Base-by-base conservation (phyloP, 108 stramenopile genomes). In the Bacterosira constricta region DNA sequence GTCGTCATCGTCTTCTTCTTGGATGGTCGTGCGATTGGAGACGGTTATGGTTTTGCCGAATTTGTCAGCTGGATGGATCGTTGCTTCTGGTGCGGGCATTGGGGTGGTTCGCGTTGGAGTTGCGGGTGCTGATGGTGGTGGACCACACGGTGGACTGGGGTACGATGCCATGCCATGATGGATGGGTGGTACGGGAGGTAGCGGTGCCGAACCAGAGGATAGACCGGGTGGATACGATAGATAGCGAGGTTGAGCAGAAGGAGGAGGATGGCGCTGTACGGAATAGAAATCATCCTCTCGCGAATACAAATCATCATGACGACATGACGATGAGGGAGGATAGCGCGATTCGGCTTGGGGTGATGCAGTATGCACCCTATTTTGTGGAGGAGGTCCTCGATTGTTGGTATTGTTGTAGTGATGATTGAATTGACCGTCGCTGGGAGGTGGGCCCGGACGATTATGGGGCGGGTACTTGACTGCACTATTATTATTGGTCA, bases 41-140 rank as follows among this genome's bases (percentile, higher is more conserved):
- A 62, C 61, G 34, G 61, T 62, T 23, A 62, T 62, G 17, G 61
- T 62, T 39, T 45, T 62, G 6, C 61, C 61, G 39, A 62, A 62
- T 20, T 31, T 44, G 61, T 62, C 61, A 4, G 61, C 61, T 6
- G 61, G 61, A 18, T 62, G 61, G 30, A 25, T 2, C 27, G 34
- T 20, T 44, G 41, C 44, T 57, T 7, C 32, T 34, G 68, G 4
- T 26, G 50, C 20, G 36, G 64, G 42, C 23, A 18, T 20, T 21
- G 35, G 21, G 44, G 61, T 30, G 65, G 32, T 34, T 31, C 15
- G 25, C 32, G 36, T 11, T 32, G 49, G 20, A 47, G 2, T 10
- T 45, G 49, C 32, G 50, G 65, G 10, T 27, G 65, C 66, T 36
- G 66, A n/a, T 35, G 47, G 10, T 51, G 64, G 15, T 49, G 20